phyloP scores from a whole-genome alignment of 768 basidiomycete genomes.

The Macrolepiota dolichaula region DNA sequence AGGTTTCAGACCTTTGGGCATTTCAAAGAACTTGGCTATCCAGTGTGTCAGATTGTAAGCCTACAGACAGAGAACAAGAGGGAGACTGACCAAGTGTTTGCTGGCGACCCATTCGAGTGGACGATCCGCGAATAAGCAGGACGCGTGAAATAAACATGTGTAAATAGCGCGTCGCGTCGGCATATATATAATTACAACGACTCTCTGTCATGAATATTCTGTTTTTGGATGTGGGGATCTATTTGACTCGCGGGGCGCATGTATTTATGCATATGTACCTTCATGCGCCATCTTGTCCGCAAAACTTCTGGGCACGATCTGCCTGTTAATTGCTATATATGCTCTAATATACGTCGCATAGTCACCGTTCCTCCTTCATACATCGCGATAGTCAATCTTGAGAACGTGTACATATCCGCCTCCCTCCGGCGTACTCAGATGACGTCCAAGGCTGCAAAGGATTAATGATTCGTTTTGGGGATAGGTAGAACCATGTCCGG shows the following conservation, averaged over 20 bases:
- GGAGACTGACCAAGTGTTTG: conserved; percentile 63
- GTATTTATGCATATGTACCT: background rate
- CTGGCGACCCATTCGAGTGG: conserved; percentile 58
- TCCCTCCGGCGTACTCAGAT: too few species aligned
- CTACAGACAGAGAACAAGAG: background rate
- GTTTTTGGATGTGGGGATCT: background rate
- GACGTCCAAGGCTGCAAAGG: too few species aligned
- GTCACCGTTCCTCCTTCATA: too few species aligned
- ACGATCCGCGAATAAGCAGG: conserved; percentile 26
- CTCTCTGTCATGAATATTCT: background rate
- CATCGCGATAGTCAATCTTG: too few species aligned
- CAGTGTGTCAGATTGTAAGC: background rate
- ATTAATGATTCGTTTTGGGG: background rate
- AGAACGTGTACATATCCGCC: too few species aligned
- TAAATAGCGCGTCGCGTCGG: conserved; percentile 39
- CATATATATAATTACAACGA: background rate
- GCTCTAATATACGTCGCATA: background rate
- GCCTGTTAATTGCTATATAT: background rate
- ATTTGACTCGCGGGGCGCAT: background rate
- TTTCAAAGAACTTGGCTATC: conserved; percentile 71
- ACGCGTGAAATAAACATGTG: conserved; percentile 43
- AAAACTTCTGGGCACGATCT: too few species aligned
- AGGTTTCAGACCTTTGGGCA: conserved; percentile 65
- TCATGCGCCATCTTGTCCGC: background rate
- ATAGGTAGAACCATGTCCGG: conserved; percentile 16